These are phyloP conservation scores for Gorgonomyces haynaldii DNA, from an alignment of 192 early-diverging fungal species.

Conservation along the genomic window DNA sequence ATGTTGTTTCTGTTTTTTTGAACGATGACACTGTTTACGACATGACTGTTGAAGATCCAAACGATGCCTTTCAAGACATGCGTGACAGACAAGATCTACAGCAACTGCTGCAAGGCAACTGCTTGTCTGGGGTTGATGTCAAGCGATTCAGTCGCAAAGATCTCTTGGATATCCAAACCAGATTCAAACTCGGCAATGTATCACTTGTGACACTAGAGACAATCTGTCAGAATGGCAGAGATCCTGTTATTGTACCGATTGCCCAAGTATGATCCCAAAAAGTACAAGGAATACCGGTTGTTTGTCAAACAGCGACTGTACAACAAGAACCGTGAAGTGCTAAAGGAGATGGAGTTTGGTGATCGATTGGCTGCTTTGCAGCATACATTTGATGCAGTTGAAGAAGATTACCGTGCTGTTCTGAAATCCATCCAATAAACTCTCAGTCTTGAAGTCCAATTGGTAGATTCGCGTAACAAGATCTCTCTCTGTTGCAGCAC, in stretches of 20 bases:
- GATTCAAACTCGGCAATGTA: conserved; percentile 71
- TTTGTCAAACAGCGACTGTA: conserved; percentile 79
- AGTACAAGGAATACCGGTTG: conserved; percentile 51
- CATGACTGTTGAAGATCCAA: conserved; percentile 79
- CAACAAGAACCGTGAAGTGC: conserved; percentile 53
- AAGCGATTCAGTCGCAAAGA: conserved; percentile 40
- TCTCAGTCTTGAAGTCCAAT: too few species aligned
- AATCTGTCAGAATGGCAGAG: conserved; percentile 74
- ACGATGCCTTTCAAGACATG: conserved; percentile 74
- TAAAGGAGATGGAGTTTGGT: neutral
- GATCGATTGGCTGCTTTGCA: conserved; percentile 1
- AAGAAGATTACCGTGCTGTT: conserved; percentile 4
- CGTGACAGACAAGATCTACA: conserved; percentile 76
- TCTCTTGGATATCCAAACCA: conserved; percentile 34
- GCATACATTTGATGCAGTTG: conserved; percentile 5
- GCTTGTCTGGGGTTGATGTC: conserved; percentile 42
- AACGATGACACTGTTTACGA: neutral
- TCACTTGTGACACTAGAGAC: conserved; percentile 35
- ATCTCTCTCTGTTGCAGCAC: too few species aligned
- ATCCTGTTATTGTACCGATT: conserved; percentile 53
- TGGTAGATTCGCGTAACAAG: too few species aligned
- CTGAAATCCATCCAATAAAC: too few species aligned
- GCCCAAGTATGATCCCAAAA: conserved; percentile 20
- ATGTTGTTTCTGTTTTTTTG: conserved; percentile 1
- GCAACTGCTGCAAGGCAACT: conserved; percentile 39